Evolutionary conservation across 139 green algal genomes (phyloP), one percentile per base, ranked within the genome.

Genomic region (Raphidocelis subcapitata): DNA sequence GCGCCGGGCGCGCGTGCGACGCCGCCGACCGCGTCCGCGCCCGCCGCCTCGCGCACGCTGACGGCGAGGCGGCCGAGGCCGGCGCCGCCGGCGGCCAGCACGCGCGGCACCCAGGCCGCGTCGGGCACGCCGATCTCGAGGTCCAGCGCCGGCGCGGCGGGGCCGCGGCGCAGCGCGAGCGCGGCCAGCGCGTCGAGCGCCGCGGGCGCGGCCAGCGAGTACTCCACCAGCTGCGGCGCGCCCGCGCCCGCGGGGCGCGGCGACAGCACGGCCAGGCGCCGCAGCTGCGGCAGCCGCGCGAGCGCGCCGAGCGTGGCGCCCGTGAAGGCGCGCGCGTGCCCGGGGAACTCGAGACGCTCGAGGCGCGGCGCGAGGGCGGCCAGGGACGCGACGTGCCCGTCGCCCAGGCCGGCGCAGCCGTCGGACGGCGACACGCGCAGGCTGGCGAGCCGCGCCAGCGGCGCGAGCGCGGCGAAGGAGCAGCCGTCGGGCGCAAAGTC

Each of bases 41-140:
- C 51, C 5, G 52, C 72, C 36, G 72, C 62, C 51, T 78, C 72
- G 36, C 72, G 62, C 46, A 78, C 47, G 21, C 47, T 8, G 3
- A 72, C 16, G 4, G 12, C 18, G 33, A 78, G 2, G 18, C 33
- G 44, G 5, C 3, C 35, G 21, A 72, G 36, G 24, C 62, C 62
- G 26, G 33, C 47, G 5, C 62, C 62, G 60, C 8, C 60, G n/a
- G 49, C 62, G 24, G 57, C 37, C 51, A 78, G 52, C 62, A 78
- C 35, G 10, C 60, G 46, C 3, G 72, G 60, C 32, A 20, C 72
- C 31, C 46, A 78, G 46, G 51, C 49, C 26, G 72, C 72, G 41
- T 78, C 72, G n/a, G 72, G 72, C n/a, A 78, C 72, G 10, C 72
- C 72, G 23, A 78, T 35, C 62, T 78, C 72, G 37, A 78, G 51